Evolutionary conservation across 164 flowering plant species (phyloP).

Genomic region (Nelumbo lutea): DNA sequence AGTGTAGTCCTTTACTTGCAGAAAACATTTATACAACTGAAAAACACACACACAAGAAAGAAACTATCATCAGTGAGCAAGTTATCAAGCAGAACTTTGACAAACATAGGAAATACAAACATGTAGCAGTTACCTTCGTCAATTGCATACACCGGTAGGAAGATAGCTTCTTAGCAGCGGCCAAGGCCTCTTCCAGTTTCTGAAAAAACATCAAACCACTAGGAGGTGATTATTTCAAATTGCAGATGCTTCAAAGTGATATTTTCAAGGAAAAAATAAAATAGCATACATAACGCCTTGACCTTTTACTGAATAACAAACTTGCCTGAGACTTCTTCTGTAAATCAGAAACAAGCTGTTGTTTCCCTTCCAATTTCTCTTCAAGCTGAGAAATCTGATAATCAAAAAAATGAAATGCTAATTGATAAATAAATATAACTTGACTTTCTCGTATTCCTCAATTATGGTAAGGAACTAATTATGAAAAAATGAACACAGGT

Average conservation of each 20-base stretch:
- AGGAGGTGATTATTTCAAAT: background rate
- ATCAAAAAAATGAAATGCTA: slow-evolving; percentile 1
- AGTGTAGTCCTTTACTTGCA: slow-evolving; percentile 53
- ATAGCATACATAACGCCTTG: background rate
- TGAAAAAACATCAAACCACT: slow-evolving; percentile 23
- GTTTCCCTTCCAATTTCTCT: slow-evolving; percentile 40
- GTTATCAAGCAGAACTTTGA: background rate
- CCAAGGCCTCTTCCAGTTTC: slow-evolving; percentile 70
- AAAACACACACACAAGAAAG: slow-evolving; percentile 8
- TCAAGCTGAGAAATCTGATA: slow-evolving; percentile 55
- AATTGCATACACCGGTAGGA: slow-evolving; percentile 51
- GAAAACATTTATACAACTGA: slow-evolving; percentile 62
- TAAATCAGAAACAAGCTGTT: slow-evolving; percentile 40
- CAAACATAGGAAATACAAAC: background rate
- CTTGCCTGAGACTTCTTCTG: slow-evolving; percentile 62
- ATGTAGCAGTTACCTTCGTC: slow-evolving; percentile 43
- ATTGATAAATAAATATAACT: background rate
- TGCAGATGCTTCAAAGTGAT: background rate
- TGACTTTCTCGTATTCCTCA: background rate
- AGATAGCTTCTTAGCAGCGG: slow-evolving; percentile 46
- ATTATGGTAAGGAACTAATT: background rate
- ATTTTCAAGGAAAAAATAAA: background rate
- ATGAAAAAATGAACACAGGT: background rate
- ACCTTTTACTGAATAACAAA: slow-evolving; percentile 3
- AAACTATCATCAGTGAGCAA: slow-evolving; percentile 1